Evolutionary conservation across 768 basidiomycete species (phyloP), one percentile per base, ranked within the genome.

Genomic region (Tulasnella sp.): DNA sequence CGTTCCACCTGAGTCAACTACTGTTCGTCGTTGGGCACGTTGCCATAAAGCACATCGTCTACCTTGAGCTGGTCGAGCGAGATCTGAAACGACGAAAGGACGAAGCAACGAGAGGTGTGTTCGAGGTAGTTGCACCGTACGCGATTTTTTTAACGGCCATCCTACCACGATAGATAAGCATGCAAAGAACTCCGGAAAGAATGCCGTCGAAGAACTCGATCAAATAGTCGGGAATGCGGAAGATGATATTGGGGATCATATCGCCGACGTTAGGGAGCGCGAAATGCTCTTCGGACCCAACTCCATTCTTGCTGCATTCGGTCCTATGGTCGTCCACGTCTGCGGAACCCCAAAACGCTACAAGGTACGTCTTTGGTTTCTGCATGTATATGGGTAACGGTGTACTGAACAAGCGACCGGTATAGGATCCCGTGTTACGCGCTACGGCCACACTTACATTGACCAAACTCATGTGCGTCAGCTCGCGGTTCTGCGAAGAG

Each of bases 41-140:
- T 27, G 91, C 94, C 9, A 89, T 98, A 71, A 98, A 97, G 69
- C 94, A 99, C 48, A 89, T 97, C 57, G 92, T 94, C 14, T 96
- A 88, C 65, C 78, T 99, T 17, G 96, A 99, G 67, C 75, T 96
- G 48, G 84, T 97, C 19, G 96, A 99, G 68, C 73, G 93, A 34
- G 94, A 99, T 66, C 86, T 89, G 81, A 99, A 99, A 71, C 74
- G 93, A 8, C 84, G 94, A 69, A 97, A 96, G 71, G 92, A 96
- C 59, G 88, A 87, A 66, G 83, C 80, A 61, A 81, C 83, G 19
- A 74, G 82, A 57, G 84, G 92, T 88, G 62, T 36, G 80, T 51
- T 4, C 15, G 11, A 34, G 5, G 31, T 17, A 9, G 15, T 15
- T 15, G 54, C 21, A 11, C 35, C 19, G 6, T 6, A 17, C 2